Conservation (phyloP, 2,329 filamentous ascomycete species). For the Zalaria obscura region DNA sequence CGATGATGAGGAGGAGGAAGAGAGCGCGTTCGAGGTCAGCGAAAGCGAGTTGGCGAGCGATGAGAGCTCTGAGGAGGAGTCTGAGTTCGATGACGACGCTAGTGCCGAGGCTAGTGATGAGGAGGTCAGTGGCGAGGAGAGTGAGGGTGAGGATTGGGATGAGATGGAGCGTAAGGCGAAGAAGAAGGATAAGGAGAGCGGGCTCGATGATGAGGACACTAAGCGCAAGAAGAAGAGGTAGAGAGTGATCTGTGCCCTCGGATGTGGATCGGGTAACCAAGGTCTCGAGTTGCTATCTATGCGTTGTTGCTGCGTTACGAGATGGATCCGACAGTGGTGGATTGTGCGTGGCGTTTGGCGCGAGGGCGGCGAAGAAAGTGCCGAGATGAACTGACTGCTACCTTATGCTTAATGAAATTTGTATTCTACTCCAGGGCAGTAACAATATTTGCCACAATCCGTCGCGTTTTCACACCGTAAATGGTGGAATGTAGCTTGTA, state of each 20-base stretch:
- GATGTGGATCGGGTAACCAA: too few relatives aligned
- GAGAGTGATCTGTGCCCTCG: constrained; percentile 1
- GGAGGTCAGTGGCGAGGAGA: constrained; percentile 36
- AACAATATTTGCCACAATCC: too few relatives aligned
- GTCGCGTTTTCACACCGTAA: too few relatives aligned
- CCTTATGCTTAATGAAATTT: too few relatives aligned
- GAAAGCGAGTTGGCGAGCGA: constrained; percentile 69
- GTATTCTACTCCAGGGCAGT: too few relatives aligned
- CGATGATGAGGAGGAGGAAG: constrained; percentile 63
- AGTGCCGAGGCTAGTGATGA: constrained; percentile 72
- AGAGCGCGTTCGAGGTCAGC: constrained; percentile 81
- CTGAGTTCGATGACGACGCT: constrained; percentile 84
- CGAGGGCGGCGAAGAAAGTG: too few relatives aligned
- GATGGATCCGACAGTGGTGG: too few relatives aligned
- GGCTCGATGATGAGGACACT: constrained; percentile 39
- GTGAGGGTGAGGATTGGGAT: constrained; percentile 86
- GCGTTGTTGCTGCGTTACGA: too few relatives aligned
- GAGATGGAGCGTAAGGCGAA: constrained; percentile 78
- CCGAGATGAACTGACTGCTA: too few relatives aligned
- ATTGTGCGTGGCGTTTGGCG: too few relatives aligned
- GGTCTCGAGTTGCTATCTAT: too few relatives aligned
- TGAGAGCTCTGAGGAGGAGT: constrained; percentile 75
- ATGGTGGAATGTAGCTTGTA: too few relatives aligned
- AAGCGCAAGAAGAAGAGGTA: constrained; percentile 58
- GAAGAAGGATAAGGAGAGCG: constrained; percentile 44